These are phyloP conservation scores for Dunaliella primolecta DNA, from an alignment of 139 green algal genomes.

Conservation along the genomic window DNA sequence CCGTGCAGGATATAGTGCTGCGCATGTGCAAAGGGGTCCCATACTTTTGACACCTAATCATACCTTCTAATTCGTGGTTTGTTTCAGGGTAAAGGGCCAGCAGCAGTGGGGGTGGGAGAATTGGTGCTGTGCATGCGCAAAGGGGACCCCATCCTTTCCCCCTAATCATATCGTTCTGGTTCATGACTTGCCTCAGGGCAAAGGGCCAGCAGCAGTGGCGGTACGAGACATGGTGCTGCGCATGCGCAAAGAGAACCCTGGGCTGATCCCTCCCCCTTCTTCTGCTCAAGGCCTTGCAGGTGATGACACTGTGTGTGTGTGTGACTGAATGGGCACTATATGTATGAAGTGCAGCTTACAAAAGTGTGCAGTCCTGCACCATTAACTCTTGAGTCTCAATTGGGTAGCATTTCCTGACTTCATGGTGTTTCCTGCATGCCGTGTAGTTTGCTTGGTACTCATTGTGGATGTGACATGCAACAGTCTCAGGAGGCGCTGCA, in stretches of 20 bases:
- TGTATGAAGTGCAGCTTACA: neutral
- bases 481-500: too few relatives aligned
- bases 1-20: neutral
- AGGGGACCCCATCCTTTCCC: too few relatives aligned
- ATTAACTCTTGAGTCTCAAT: too few relatives aligned
- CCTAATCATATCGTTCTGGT: neutral
- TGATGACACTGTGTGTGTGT: too few relatives aligned
- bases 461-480: too few relatives aligned
- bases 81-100: neutral
- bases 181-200: constrained; percentile 46
- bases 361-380: neutral
- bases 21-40: neutral
- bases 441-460: too few relatives aligned
- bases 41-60: neutral
- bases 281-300: too few relatives aligned
- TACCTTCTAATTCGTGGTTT: constrained; percentile 1
- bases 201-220: constrained; percentile 60
- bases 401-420: too few relatives aligned
- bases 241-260: constrained; percentile 64
- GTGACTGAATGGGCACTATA: neutral
- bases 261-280: constrained; percentile 6
- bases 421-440: too few relatives aligned
- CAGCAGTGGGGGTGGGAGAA: neutral
- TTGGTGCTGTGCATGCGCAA: neutral
- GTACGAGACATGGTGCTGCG: constrained; percentile 70